Conservation (phyloP, 2,329 filamentous ascomycete species). For the Hansfordia pulvinata region DNA sequence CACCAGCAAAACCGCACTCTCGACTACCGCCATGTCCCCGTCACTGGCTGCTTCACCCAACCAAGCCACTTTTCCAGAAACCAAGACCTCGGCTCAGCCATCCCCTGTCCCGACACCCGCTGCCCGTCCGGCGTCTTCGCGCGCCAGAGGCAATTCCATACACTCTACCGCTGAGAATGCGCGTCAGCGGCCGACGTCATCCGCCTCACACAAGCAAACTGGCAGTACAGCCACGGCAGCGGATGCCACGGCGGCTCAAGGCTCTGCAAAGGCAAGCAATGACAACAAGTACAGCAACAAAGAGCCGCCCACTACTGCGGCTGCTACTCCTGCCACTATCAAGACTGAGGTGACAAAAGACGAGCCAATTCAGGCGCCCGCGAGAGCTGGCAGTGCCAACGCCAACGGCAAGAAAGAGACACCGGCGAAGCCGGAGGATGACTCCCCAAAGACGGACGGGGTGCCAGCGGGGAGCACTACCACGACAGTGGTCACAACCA, state of each 20-base stretch:
- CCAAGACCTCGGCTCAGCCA: conserved; percentile 30
- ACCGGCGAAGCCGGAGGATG: conserved; percentile 28
- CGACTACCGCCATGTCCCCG: conserved; percentile 46
- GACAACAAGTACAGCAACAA: too few relatives aligned
- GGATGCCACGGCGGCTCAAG: conserved; percentile 19
- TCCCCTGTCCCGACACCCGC: conserved; percentile 46
- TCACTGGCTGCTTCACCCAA: conserved; percentile 66
- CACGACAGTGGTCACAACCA: conserved; percentile 36
- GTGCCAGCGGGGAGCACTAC: conserved; percentile 20
- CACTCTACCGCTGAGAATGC: conserved; percentile 42
- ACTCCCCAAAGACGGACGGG: conserved; percentile 26
- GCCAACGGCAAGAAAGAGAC: conserved; percentile 27
- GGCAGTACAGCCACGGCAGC: conserved; percentile 26
- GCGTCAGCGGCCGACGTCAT: conserved; percentile 41
- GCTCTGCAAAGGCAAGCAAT: too few relatives aligned
- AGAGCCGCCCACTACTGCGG: too few relatives aligned
- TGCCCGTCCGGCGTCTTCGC: conserved; percentile 52
- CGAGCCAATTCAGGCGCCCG: conserved; percentile 13
- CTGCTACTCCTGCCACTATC: conserved; percentile 14
- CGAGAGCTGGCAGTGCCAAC: conserved; percentile 12
- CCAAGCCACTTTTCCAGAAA: conserved; percentile 53
- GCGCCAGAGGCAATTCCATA: conserved; percentile 63
- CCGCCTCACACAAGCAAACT: conserved; percentile 48
- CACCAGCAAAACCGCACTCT: conserved; percentile 13
- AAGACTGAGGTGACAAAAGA: conserved; percentile 23